Evolutionary conservation across 805 yeast genomes (phyloP).

Genomic region (Peterozyma toletana): DNA sequence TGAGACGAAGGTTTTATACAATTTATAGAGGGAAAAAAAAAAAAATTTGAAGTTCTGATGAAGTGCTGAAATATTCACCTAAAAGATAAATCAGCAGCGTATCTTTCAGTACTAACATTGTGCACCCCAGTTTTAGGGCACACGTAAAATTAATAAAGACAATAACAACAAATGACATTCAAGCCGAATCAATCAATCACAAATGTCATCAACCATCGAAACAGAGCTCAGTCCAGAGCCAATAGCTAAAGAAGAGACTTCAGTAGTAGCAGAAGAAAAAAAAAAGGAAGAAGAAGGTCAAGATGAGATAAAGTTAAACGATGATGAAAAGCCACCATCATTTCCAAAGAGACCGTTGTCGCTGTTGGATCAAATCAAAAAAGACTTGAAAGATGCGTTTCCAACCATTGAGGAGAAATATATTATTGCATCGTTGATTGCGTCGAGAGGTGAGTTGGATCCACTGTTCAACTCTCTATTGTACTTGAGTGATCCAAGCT

Average conservation of each 20-base stretch:
- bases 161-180: constrained; percentile 1
- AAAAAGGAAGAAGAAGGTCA: constrained; percentile 7
- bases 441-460: constrained; percentile 74
- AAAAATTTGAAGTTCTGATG: background rate
- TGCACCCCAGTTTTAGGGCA: background rate
- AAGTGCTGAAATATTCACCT: background rate
- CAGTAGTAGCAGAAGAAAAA: constrained; percentile 1
- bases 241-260: constrained; percentile 7
- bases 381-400: constrained; percentile 76
- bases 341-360: constrained; percentile 56
- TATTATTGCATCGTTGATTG: constrained; percentile 75
- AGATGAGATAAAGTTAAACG: background rate
- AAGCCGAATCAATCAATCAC: constrained; percentile 2
- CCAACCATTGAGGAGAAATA: constrained; percentile 69
- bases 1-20: no score
- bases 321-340: constrained; percentile 29
- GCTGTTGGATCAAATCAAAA: constrained; percentile 44
- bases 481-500: constrained; percentile 67
- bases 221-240: constrained; percentile 2
- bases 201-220: constrained; percentile 1
- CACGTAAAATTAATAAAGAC: background rate
- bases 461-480: constrained; percentile 86
- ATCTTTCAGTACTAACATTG: background rate
- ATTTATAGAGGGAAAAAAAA: no score
- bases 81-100: background rate